Evolutionary conservation across 2,329 filamentous ascomycete species (phyloP), one percentile per base, ranked within the genome.

Genomic region (Polytolypa hystricis): DNA sequence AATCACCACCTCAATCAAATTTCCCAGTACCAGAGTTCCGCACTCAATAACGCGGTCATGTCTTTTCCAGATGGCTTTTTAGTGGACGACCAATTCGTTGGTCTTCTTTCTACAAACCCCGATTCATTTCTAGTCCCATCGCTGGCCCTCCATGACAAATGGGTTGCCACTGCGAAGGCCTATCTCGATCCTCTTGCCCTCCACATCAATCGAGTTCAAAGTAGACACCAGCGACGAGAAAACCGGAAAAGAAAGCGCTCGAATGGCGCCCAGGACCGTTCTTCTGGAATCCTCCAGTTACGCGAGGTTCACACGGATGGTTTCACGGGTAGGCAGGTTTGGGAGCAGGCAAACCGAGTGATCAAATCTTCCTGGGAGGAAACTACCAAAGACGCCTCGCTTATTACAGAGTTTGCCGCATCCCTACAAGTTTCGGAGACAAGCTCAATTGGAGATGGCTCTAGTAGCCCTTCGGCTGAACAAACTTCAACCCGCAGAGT

Each of bases 271-370:
- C 58, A 59, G 21, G 50, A 49, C 5, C 28, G 21, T 5, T 16
- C 20, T 23, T 30, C 37, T 15, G 30, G 38, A 32, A 31, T 30
- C 45, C 61, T 95, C 44, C 85, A 85, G 50, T 66, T 94, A 50
- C 79, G 82, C 50, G 86, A 83, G 58, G 67, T 98, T 11, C 83
- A 95, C 55, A 68, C 85, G 5, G 77, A 93, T 39, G 91, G 89
- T 0, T 94, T 96, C 49, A 83, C 82, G 49, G 79, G 83, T 8
- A 76, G 79, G 14, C 89, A 96, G 60, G 79, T 98, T 29, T 98
- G 89, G 83, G 84, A 95, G 59, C 91, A 98, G 64, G 82, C 85
- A 6, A 80, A 79, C 52, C 77, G 83, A 49, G 84, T 96, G 14
- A 78, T 96, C 39, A 71, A 81, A 43, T 74, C 77, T 31, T 62